Percentiles rank a stretch among this genome's conserved stretches.
These are phyloP conservation scores for Metroxylon sagu DNA, from an alignment of 176 grass and related monocot species.

Conservation along the genomic window DNA sequence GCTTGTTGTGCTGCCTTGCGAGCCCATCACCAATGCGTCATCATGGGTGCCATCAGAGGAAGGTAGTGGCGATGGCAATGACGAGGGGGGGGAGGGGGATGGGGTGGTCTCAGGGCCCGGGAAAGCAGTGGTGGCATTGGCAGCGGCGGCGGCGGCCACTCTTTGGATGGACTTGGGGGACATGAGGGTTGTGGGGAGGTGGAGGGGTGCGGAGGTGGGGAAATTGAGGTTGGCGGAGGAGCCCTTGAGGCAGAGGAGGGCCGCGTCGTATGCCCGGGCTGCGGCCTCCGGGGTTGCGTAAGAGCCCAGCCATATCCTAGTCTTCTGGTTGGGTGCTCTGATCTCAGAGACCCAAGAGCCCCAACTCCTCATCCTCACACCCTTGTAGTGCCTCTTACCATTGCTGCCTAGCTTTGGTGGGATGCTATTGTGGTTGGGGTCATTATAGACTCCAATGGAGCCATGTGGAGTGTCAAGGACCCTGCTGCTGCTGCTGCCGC, in stretches of 20 bases:
- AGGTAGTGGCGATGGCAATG: not conserved
- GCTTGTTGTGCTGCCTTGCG: not conserved
- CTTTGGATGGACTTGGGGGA: constrained; percentile 91
- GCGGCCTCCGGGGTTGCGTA: constrained; percentile 92
- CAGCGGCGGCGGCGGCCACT: constrained; percentile 45
- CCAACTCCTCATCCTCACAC: constrained; percentile 92
- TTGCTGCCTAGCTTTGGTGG: no score
- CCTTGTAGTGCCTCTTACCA: constrained; percentile 59
- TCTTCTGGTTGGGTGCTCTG: constrained; percentile 91
- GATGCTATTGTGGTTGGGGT: no score
- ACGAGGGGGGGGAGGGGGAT: no score
- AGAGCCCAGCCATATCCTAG: constrained; percentile 90
- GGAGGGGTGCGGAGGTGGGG: constrained; percentile 56
- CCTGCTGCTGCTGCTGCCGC: no score
- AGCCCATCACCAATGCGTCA: constrained; percentile 10
- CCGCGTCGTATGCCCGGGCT: constrained; percentile 90
- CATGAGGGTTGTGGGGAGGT: constrained; percentile 55
- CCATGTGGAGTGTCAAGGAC: no score
- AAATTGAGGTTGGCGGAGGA: constrained; percentile 86
- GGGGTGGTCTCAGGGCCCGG: no score
- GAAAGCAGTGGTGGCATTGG: not conserved
- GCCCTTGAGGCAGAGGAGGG: constrained; percentile 90
- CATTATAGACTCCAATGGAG: no score
- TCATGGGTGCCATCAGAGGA: not conserved
- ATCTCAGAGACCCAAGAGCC: constrained; percentile 98